Conservation (phyloP, 2,329 filamentous ascomycete genomes). For the Xylariaceae sp. region DNA sequence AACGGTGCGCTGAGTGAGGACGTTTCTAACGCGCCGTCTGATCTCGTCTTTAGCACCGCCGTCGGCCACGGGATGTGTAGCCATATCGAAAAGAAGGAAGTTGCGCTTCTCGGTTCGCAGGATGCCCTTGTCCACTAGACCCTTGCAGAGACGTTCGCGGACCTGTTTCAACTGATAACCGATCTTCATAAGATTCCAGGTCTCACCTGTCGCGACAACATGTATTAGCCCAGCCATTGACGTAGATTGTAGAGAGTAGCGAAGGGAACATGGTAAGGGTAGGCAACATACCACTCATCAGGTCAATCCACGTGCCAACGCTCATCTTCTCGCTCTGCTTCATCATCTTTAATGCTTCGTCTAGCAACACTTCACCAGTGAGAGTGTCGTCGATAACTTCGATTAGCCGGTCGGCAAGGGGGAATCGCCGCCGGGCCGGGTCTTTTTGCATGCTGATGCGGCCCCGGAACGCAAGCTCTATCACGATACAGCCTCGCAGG, state of each 20-base stretch:
- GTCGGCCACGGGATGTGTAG: conserved; percentile 94
- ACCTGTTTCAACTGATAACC: conserved; percentile 99
- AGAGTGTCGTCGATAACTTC: conserved; percentile 96
- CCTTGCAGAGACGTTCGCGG: conserved; percentile 92
- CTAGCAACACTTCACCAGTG: conserved; percentile 92
- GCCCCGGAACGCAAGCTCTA: conserved; percentile 92
- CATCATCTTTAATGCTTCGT: conserved; percentile 99
- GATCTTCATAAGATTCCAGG: conserved; percentile 99
- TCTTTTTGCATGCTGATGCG: conserved; percentile 99
- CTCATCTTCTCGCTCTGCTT: conserved; percentile 99
- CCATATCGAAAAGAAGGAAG: conserved; percentile 99
- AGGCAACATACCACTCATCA: conserved; percentile 79
- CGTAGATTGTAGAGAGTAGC: not conserved
- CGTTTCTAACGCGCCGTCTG: conserved; percentile 81
- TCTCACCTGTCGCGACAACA: conserved; percentile 64
- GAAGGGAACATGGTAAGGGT: conserved; percentile 1
- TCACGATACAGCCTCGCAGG: conserved; percentile 93
- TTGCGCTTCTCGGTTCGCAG: conserved; percentile 98
- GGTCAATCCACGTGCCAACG: conserved; percentile 96
- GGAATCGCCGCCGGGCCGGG: conserved; percentile 83
- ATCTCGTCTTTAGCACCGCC: conserved; percentile 97
- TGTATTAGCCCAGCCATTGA: conserved; percentile 6
- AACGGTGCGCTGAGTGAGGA: conserved; percentile 89
- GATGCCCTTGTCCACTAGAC: conserved; percentile 97
- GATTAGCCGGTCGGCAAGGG: conserved; percentile 86